Conservation (phyloP, 2,329 filamentous ascomycete species). For the Aspergillus ustus region DNA sequence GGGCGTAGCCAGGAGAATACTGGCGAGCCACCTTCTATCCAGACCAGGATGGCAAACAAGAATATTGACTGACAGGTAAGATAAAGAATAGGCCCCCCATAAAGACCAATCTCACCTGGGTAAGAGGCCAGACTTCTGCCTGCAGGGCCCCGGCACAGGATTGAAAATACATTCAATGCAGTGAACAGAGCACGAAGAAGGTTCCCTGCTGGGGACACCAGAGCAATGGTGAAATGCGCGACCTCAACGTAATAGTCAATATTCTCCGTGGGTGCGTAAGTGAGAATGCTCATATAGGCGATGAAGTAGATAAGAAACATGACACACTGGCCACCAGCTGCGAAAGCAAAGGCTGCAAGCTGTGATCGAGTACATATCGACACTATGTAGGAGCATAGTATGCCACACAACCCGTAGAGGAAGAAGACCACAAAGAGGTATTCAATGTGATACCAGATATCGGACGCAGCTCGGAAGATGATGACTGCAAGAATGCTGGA, state of each 20-base stretch:
- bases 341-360: slow-evolving; percentile 81
- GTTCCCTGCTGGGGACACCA: slow-evolving; percentile 77
- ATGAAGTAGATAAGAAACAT: slow-evolving; percentile 74
- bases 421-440: slow-evolving; percentile 83
- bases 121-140: slow-evolving; percentile 67
- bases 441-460: slow-evolving; percentile 75
- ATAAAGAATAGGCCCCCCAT: slow-evolving; percentile 84
- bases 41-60: slow-evolving; percentile 74
- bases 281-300: slow-evolving; percentile 72
- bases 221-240: slow-evolving; percentile 75
- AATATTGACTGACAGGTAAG: slow-evolving; percentile 73
- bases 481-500: slow-evolving; percentile 69
- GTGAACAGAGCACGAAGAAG: slow-evolving; percentile 76
- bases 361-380: slow-evolving; percentile 81
- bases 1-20: slow-evolving; percentile 59
- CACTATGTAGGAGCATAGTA: slow-evolving; percentile 76
- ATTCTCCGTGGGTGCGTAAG: slow-evolving; percentile 71
- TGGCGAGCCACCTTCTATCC: slow-evolving; percentile 74
- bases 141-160: slow-evolving; percentile 62
- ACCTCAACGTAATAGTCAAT: slow-evolving; percentile 71
- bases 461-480: slow-evolving; percentile 67
- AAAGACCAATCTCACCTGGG: slow-evolving; percentile 72
- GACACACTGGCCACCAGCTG: slow-evolving; percentile 75
- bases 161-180: slow-evolving; percentile 80
- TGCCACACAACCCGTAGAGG: slow-evolving; percentile 79